These are phyloP conservation scores for Nannochloris sp. DNA, from an alignment of 139 green algal species.

Conservation along the genomic window DNA sequence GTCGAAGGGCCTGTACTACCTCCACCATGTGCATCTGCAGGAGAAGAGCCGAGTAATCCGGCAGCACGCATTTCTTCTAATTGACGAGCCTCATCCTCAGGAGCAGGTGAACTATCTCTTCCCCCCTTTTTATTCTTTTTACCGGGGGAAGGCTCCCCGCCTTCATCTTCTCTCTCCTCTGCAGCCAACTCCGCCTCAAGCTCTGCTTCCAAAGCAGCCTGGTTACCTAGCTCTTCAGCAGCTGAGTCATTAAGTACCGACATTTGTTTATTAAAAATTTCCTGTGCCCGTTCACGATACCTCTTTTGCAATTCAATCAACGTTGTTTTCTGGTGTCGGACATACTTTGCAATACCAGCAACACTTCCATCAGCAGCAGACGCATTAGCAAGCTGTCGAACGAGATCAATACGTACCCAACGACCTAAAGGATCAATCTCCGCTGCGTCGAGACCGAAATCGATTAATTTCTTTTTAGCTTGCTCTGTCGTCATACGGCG, in stretches of 20 bases:
- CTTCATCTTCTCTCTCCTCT: conserved; percentile 5
- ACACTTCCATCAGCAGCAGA: conserved; percentile 28
- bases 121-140: conserved; percentile 15
- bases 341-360: conserved; percentile 32
- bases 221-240: conserved; percentile 16
- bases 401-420: conserved; percentile 18
- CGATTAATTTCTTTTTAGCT: conserved; percentile 38
- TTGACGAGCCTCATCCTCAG: conserved; percentile 20
- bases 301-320: conserved; percentile 36
- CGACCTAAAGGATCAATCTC: conserved; percentile 14
- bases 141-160: background rate
- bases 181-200: conserved; percentile 17
- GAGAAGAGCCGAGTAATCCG: conserved; percentile 10
- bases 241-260: conserved; percentile 37
- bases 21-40: background rate
- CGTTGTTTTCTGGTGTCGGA: conserved; percentile 33
- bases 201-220: conserved; percentile 28
- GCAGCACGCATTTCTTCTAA: conserved; percentile 26
- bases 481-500: conserved; percentile 56
- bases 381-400: conserved; percentile 47
- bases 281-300: conserved; percentile 30
- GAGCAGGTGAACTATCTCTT: conserved; percentile 1
- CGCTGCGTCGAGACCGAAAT: conserved; percentile 30
- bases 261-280: conserved; percentile 51
- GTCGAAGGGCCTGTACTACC: background rate